Conservation (phyloP, 768 basidiomycete genomes). For the Termitomyces sp. region DNA sequence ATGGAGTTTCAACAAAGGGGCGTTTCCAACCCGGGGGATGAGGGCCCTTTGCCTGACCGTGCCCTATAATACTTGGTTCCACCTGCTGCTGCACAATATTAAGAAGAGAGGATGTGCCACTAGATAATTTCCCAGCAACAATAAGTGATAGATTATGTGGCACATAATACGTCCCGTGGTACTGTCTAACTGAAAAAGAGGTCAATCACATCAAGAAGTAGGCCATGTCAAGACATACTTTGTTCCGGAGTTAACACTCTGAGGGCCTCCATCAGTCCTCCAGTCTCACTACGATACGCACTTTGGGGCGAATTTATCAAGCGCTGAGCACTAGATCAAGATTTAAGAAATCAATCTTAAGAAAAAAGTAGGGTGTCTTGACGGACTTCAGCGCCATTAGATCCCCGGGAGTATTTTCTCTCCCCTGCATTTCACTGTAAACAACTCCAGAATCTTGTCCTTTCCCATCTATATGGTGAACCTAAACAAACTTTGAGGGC, state of each 20-base stretch:
- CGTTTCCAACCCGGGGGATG: slow-evolving; percentile 84
- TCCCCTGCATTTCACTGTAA: slow-evolving; percentile 95
- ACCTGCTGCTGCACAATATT: slow-evolving; percentile 77
- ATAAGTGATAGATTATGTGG: slow-evolving; percentile 92
- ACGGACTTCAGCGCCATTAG: slow-evolving; percentile 81
- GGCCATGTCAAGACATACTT: slow-evolving; percentile 44
- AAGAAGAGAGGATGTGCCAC: slow-evolving; percentile 70
- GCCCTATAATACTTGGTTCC: slow-evolving; percentile 75
- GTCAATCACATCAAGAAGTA: background rate
- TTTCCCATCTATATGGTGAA: slow-evolving; percentile 91
- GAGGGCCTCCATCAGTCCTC: slow-evolving; percentile 90
- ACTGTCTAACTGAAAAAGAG: slow-evolving; percentile 65
- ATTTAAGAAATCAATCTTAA: background rate
- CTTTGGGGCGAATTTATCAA: slow-evolving; percentile 76
- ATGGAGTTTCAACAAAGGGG: slow-evolving; percentile 88
- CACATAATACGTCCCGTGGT: slow-evolving; percentile 86
- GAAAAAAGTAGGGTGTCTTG: background rate
- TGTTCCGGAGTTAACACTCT: slow-evolving; percentile 82
- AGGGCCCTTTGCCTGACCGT: slow-evolving; percentile 66
- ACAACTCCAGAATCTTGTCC: slow-evolving; percentile 95
- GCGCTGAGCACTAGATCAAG: slow-evolving; percentile 42
- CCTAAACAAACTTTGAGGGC: slow-evolving; percentile 34
- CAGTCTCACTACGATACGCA: slow-evolving; percentile 94
- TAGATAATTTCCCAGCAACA: slow-evolving; percentile 81
- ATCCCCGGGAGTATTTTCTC: slow-evolving; percentile 90